phyloP scores from a whole-genome alignment of 2,329 filamentous ascomycete genomes.

The Calonectria hawksworthii region DNA sequence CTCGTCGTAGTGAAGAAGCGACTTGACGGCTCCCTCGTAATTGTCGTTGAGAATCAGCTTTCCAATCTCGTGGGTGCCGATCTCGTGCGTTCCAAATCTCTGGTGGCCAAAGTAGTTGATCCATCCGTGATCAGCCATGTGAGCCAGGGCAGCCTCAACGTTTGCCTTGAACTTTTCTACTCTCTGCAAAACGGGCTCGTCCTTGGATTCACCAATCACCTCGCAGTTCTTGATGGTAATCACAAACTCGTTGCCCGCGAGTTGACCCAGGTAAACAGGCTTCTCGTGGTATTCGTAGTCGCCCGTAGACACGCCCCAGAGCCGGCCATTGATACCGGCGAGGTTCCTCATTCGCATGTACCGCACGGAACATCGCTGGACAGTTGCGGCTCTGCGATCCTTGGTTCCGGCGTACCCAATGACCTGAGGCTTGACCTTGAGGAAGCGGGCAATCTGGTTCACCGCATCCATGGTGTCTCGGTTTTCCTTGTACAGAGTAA shows the following conservation, averaged over 20 bases:
- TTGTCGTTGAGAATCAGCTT: conserved; percentile 86
- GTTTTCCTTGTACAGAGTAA: conserved; percentile 96
- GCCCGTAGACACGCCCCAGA: conserved; percentile 76
- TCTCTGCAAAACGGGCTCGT: conserved; percentile 44
- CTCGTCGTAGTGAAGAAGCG: conserved; percentile 81
- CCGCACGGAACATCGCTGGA: conserved; percentile 81
- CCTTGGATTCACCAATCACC: conserved; percentile 61
- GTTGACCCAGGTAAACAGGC: conserved; percentile 84
- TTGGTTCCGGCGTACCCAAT: conserved; percentile 89
- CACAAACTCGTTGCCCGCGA: conserved; percentile 91
- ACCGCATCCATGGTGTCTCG: conserved; percentile 96
- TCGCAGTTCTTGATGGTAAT: conserved; percentile 91
- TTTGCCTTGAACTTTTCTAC: conserved; percentile 52
- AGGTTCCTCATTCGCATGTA: conserved; percentile 70
- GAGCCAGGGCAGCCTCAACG: conserved; percentile 71
- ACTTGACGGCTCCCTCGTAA: conserved; percentile 83
- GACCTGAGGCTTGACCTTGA: conserved; percentile 81
- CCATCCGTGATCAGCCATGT: conserved; percentile 83
- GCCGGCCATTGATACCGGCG: conserved; percentile 73
- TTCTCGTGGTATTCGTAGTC: conserved; percentile 84
- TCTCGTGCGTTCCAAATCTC: conserved; percentile 89
- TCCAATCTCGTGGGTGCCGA: conserved; percentile 88
- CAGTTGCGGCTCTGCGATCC: conserved; percentile 88
- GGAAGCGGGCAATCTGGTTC: conserved; percentile 79
- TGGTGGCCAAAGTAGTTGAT: conserved; percentile 99